phyloP scores from a whole-genome alignment of 306 rosid genomes.

The Sicyos edulis region DNA sequence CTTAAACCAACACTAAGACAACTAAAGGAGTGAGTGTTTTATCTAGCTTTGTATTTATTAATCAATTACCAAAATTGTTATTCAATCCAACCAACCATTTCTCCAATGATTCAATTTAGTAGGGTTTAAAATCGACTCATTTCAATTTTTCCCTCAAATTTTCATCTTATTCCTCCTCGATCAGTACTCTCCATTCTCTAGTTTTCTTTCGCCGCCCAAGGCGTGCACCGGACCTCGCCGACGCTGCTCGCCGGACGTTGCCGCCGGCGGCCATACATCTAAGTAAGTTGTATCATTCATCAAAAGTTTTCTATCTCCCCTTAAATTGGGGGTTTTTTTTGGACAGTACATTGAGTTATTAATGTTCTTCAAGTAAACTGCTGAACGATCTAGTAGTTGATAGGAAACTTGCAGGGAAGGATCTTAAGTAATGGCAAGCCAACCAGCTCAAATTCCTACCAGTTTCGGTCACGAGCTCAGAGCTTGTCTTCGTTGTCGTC shows the following conservation, averaged over 20 bases:
- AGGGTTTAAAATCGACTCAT: no score
- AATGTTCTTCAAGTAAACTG: not conserved
- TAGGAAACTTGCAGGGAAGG: not conserved
- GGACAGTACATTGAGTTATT: not conserved
- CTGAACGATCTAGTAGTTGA: not conserved
- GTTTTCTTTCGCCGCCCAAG: not conserved
- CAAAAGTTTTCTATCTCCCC: not conserved
- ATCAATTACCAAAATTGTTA: no score
- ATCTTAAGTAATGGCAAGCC: conserved; percentile 38
- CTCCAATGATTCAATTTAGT: no score
- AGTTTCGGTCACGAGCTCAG: conserved; percentile 87
- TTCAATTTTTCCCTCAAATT: no score
- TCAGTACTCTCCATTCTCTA: not conserved
- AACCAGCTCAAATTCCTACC: conserved; percentile 84
- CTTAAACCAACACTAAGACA: no score
- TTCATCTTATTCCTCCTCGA: not conserved
- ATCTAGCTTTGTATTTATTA: no score
- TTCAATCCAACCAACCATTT: no score
- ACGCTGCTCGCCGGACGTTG: not conserved
- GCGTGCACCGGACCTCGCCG: not conserved
- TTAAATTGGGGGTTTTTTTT: not conserved
- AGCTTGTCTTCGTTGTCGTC: conserved; percentile 98
- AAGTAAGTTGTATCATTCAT: not conserved
- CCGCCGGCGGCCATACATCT: not conserved
- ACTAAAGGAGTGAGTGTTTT: no score